Evolutionary conservation across 371 early-diverging fungal genomes (phyloP).

Genomic region (Apophysomyces ossiformis): DNA sequence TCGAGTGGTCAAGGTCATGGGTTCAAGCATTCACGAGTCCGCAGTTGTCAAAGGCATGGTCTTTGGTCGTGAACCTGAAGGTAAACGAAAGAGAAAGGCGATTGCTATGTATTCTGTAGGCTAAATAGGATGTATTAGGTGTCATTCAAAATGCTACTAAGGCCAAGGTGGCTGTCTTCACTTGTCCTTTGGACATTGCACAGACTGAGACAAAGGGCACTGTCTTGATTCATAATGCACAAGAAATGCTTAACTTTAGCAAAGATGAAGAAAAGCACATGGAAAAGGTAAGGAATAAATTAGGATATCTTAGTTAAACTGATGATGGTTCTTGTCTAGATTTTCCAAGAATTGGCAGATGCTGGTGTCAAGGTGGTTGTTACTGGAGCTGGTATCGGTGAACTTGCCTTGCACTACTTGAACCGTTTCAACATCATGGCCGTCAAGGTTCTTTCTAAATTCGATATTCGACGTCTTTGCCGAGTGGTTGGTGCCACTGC

Average conservation of each 20-base stretch:
- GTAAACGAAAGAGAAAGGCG: conserved; percentile 29
- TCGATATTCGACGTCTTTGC: conserved; percentile 95
- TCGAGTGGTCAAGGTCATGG: conserved; percentile 97
- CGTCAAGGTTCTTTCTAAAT: conserved; percentile 93
- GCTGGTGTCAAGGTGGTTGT: conserved; percentile 95
- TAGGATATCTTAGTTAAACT: background rate
- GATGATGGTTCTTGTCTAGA: conserved; percentile 26
- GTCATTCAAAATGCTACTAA: conserved; percentile 69
- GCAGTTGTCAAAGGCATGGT: conserved; percentile 98
- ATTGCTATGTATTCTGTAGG: background rate
- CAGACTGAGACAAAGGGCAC: conserved; percentile 99
- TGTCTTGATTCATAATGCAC: conserved; percentile 95
- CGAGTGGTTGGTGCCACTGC: conserved; percentile 94
- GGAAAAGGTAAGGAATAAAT: conserved; percentile 48
- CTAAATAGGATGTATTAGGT: conserved; percentile 18
- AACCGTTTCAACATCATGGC: conserved; percentile 92
- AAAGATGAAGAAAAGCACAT: conserved; percentile 91
- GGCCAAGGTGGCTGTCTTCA: conserved; percentile 97
- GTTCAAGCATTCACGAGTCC: conserved; percentile 93
- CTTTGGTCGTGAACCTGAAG: conserved; percentile 95
- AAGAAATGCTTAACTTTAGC: conserved; percentile 96
- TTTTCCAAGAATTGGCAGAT: conserved; percentile 88
- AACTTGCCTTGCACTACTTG: conserved; percentile 93
- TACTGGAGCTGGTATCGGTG: conserved; percentile 89
- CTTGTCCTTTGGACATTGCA: conserved; percentile 94